phyloP scores from a whole-genome alignment of 2,329 filamentous ascomycete genomes.

The Pseudogymnoascus sp. region DNA sequence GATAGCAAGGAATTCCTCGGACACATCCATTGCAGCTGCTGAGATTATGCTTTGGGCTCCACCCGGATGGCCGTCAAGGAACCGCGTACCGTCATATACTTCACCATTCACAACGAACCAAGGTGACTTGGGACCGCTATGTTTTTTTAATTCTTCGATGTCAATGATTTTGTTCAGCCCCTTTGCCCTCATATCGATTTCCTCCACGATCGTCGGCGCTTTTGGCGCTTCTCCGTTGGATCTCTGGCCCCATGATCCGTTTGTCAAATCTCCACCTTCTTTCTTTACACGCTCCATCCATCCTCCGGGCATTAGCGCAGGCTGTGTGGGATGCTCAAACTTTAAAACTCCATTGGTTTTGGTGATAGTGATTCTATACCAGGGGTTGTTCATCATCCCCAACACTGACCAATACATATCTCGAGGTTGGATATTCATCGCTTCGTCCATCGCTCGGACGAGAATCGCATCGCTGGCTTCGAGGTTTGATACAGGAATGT shows the following conservation, averaged over 20 bases:
- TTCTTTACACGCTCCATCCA: conserved; percentile 95
- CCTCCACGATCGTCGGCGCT: conserved; percentile 42
- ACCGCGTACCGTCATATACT: conserved; percentile 78
- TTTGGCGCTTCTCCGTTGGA: conserved; percentile 41
- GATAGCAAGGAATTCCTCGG: conserved; percentile 86
- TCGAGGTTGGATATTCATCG: conserved; percentile 75
- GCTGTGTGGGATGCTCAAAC: conserved; percentile 86
- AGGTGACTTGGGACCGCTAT: conserved; percentile 56
- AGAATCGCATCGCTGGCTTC: conserved; percentile 61
- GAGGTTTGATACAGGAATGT: conserved; percentile 56
- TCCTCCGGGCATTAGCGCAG: conserved; percentile 66
- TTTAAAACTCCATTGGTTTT: conserved; percentile 55
- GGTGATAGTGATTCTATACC: conserved; percentile 75
- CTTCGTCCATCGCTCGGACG: conserved; percentile 82
- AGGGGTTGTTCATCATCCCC: conserved; percentile 97
- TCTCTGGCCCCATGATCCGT: conserved; percentile 78
- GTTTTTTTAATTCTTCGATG: conserved; percentile 62
- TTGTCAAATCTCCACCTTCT: conserved; percentile 66
- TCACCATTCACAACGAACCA: conserved; percentile 89
- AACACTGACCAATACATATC: conserved; percentile 96
- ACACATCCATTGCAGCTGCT: conserved; percentile 72
- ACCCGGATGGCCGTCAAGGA: conserved; percentile 75
- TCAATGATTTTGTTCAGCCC: conserved; percentile 55
- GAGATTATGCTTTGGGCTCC: conserved; percentile 77
- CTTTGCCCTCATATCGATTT: conserved; percentile 71